Evolutionary conservation across 2,329 filamentous ascomycete species (phyloP), one percentile per base, ranked within the genome.

Genomic region (Hypoxylon sp.): DNA sequence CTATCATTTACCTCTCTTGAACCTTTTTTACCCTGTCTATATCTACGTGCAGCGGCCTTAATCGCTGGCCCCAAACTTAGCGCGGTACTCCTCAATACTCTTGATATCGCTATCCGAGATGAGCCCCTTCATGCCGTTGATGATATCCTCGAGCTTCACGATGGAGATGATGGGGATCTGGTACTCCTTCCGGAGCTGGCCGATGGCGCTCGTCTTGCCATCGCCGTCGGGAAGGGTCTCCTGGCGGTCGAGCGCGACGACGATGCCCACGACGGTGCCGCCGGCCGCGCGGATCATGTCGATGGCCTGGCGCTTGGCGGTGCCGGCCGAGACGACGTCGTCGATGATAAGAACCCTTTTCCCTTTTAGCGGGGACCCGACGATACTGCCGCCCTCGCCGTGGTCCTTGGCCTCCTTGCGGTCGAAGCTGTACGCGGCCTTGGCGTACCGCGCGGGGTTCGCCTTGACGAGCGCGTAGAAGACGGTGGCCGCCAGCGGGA

Each of bases 381-480:
- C 94, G 73, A 98, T 97, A 76, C 87, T 91, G 46, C 95, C 94
- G 32, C 94, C 94, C 80, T 99, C 95, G 46, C 95, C 94, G 77
- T 98, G 94, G 74, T 93, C 91, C 83, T 98, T 98, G 73, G 90
- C 91, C 81, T 98, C 95, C 81, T 98, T 98, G 74, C 95, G 88
- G 80, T 98, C 96, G 81, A 97, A 98, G 32, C 89, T 90, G 81
- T 97, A 98, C 74, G 89, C 92, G 59, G 91, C 84, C 44, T 84
- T 79, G 58, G 87, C 87, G 79, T 91, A 95, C 65, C 84, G 86
- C 52, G 81, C 79, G 17, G 86, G 81, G 66, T 92, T 88, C 10
- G 93, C 80, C 72, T 89, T 85, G 55, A 87, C 87, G 11, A 98
- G 86, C 77, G 93, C 91, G 75, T 91, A 87, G 37, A 90, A 85